Evolutionary conservation across 2,329 filamentous ascomycete genomes (phyloP).

Genomic region (Colletotrichum tropicale): DNA sequence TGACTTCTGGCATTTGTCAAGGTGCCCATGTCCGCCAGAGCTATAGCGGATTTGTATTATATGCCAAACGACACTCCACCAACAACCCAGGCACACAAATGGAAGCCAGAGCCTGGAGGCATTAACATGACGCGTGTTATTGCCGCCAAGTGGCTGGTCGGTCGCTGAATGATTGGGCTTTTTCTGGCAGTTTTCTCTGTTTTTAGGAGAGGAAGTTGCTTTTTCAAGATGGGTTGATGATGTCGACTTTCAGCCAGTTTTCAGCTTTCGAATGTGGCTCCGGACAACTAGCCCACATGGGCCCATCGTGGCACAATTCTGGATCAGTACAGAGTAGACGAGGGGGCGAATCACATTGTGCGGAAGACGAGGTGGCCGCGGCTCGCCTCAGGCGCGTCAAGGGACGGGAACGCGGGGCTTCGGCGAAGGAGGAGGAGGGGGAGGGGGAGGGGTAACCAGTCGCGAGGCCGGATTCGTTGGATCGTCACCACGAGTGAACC

Average conservation of each 20-base stretch:
- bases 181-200: neutral
- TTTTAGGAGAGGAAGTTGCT: neutral
- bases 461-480: slow-evolving; percentile 3
- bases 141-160: slow-evolving; percentile 4
- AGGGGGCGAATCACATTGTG: neutral
- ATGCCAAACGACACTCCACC: slow-evolving; percentile 20
- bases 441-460: neutral
- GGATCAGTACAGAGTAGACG: neutral
- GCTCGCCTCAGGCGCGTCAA: slow-evolving; percentile 10
- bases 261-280: neutral
- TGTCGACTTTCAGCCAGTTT: neutral
- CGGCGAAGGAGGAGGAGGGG: neutral
- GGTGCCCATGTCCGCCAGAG: slow-evolving; percentile 10
- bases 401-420: neutral
- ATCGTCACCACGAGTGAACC: neutral
- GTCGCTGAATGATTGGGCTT: slow-evolving; percentile 3
- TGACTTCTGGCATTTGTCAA: neutral
- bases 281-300: neutral
- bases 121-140: slow-evolving; percentile 29
- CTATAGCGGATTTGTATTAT: slow-evolving; percentile 22
- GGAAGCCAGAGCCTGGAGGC: slow-evolving; percentile 7
- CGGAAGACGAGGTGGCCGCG: slow-evolving; percentile 10
- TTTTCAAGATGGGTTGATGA: neutral
- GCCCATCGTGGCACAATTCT: neutral
- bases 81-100: neutral